Base-by-base conservation (phyloP, 306 rosid genomes). In the Crotalaria pallida region DNA sequence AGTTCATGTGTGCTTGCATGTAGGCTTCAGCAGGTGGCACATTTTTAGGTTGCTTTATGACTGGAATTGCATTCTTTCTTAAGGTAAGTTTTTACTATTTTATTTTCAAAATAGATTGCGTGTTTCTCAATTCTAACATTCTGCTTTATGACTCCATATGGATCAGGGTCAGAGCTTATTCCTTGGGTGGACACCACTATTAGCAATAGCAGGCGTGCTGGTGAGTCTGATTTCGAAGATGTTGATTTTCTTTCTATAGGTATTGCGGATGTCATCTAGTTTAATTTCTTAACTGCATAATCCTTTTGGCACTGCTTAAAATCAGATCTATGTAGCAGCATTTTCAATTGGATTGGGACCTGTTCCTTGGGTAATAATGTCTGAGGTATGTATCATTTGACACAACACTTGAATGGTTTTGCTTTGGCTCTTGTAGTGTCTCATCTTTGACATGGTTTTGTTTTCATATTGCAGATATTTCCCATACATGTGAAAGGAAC, bases 351-450 rank as follows among this genome's bases (percentile, higher is more conserved):
- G 96, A 78, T 23, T 91, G 91, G 97, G 97, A 69, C 87, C 96
- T 0, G 91, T 91, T 65, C 96, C 96, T 24, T 88, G 97, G 97
- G 83, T 91, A 65, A 85, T 91, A 57, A 91, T 91, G 97, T 91
- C 97, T 26, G 96, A 88, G 96, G 96, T 84, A 86, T 33, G 79
- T 51, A 7, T 71, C 68, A 55, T 70, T 73, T 59, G 49, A 24
- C 59, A 40, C 12, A 57, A 49, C 38, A 33, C 12, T 52, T 69
- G 40, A 59, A 59, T 40, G 65, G 19, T 38, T 38, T 38, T 5
- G 7, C 15, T 34, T 12, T n/a, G 12, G 0, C 16, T 60, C 29
- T 33, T 34, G 48, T 10, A 19, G 16, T 47, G 0, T 61, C 33
- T 26, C 3, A 6, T n/a, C 3, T n/a, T 9, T 51, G 22, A 49